Percentiles rank a stretch among this genome's conserved stretches.
Evolutionary conservation across 208 protist species (phyloP).

Genomic region (Leishmania braziliensis): DNA sequence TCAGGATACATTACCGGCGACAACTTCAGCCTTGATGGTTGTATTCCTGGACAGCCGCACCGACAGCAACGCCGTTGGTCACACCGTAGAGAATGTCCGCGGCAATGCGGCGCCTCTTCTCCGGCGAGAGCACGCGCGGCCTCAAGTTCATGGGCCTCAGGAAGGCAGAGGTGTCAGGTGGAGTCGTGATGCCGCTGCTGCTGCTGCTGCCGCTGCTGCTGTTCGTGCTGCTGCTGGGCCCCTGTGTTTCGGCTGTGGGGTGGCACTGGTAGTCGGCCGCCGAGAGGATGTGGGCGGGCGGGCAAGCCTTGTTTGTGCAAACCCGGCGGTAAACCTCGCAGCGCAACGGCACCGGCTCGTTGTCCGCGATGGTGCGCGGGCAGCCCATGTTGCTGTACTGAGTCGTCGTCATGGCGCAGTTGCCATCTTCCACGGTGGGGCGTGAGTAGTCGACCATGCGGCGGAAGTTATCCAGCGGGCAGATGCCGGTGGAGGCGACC

Average conservation of each 20-base stretch:
- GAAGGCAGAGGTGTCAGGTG: background rate
- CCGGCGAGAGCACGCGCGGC: background rate
- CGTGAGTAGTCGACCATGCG: slow-evolving; percentile 57
- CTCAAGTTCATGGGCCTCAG: background rate
- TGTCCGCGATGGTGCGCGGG: slow-evolving; percentile 24
- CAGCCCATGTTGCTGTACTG: slow-evolving; percentile 46
- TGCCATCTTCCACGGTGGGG: slow-evolving; percentile 26
- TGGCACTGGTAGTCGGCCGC: slow-evolving; percentile 45
- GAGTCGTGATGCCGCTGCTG: background rate
- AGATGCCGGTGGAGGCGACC: slow-evolving; percentile 40
- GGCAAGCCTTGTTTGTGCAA: slow-evolving; percentile 43
- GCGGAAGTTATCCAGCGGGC: slow-evolving; percentile 55
- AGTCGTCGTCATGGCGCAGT: slow-evolving; percentile 32
- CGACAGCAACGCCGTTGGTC: slow-evolving; percentile 14
- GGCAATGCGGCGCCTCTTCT: background rate
- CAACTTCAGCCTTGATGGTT: background rate
- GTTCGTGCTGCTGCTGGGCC: background rate
- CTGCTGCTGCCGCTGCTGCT: background rate
- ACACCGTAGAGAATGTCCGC: slow-evolving; percentile 15
- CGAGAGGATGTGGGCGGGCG: slow-evolving; percentile 30
- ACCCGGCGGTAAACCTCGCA: slow-evolving; percentile 53
- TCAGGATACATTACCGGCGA: background rate
- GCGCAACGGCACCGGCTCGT: slow-evolving; percentile 26
- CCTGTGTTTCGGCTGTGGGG: background rate
- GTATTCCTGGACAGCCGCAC: slow-evolving; percentile 7